A percentile compares a stretch with the other conserved stretches of the same genome.
phyloP scores from a whole-genome alignment of 768 basidiomycete genomes.

The Rhodotorula paludigena region DNA sequence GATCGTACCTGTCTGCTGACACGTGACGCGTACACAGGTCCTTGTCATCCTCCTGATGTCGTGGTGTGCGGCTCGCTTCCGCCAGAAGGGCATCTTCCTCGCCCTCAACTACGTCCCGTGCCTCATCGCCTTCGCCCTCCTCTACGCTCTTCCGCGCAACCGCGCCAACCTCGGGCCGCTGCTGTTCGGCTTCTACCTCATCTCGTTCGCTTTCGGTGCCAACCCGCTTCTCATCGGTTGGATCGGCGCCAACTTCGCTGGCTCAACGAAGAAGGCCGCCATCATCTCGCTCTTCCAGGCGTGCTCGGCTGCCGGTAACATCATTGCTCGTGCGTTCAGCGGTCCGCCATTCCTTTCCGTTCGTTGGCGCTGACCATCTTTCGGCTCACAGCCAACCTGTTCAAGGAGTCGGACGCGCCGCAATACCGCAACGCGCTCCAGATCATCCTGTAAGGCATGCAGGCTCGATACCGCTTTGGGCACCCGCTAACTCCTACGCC shows the following conservation, averaged over 20 bases:
- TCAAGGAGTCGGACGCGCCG: conserved; percentile 43
- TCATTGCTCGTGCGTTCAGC: conserved; percentile 12
- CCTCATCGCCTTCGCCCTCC: conserved; percentile 40
- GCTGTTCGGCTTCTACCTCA: conserved; percentile 46
- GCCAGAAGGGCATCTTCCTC: conserved; percentile 41
- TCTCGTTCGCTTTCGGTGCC: conserved; percentile 37
- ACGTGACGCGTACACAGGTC: too few relatives aligned
- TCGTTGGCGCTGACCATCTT: background rate
- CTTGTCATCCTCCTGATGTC: conserved; percentile 41
- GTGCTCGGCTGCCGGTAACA: conserved; percentile 43
- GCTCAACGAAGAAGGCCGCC: conserved; percentile 42
- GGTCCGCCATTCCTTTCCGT: background rate
- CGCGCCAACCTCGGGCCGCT: conserved; percentile 37
- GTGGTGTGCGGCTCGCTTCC: conserved; percentile 41
- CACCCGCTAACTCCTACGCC: background rate
- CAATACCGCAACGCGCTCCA: background rate
- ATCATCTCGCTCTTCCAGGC: conserved; percentile 42
- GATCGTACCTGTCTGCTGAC: too few relatives aligned
- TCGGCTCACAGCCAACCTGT: conserved; percentile 44
- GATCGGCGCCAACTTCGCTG: conserved; percentile 47
- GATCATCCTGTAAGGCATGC: background rate
- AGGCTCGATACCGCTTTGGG: too few relatives aligned
- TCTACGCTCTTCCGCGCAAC: conserved; percentile 38
- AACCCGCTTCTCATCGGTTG: conserved; percentile 44
- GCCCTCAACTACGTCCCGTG: conserved; percentile 36